Percentiles rank a stretch among this genome's conserved stretches.
These are phyloP conservation scores for Tricholoma sp. DNA, from an alignment of 768 basidiomycete species.

Conservation along the genomic window DNA sequence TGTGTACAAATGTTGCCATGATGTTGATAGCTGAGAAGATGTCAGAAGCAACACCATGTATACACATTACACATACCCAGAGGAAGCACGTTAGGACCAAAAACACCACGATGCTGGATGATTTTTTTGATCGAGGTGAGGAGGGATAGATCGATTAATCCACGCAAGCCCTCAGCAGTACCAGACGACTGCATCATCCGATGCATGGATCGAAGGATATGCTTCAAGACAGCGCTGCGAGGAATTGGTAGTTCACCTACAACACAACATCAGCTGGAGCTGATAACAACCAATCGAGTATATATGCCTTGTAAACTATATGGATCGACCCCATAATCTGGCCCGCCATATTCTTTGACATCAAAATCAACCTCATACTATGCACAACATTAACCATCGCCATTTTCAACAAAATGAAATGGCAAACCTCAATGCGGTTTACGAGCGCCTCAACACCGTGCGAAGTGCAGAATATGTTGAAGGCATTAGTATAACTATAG, in stretches of 20 bases:
- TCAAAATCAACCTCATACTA: slow-evolving; percentile 68
- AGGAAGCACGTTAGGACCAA: slow-evolving; percentile 84
- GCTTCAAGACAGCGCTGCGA: slow-evolving; percentile 80
- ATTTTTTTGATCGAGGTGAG: slow-evolving; percentile 85
- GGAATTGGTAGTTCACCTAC: slow-evolving; percentile 70
- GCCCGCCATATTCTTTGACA: slow-evolving; percentile 49
- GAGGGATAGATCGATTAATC: slow-evolving; percentile 87
- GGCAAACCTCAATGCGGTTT: slow-evolving; percentile 76
- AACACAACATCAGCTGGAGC: background rate
- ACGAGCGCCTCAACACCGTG: slow-evolving; percentile 85
- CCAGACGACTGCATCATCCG: slow-evolving; percentile 98
- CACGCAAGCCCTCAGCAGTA: slow-evolving; percentile 89
- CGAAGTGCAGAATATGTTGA: slow-evolving; percentile 79
- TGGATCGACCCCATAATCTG: slow-evolving; percentile 38
- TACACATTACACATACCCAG: slow-evolving; percentile 55
- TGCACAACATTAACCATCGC: slow-evolving; percentile 5
- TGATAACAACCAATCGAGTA: background rate
- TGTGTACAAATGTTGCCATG: slow-evolving; percentile 96
- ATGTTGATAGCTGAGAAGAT: slow-evolving; percentile 73
- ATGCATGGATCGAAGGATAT: slow-evolving; percentile 87
- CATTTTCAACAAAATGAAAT: slow-evolving; percentile 6
- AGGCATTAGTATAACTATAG: slow-evolving; percentile 84
- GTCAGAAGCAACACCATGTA: background rate
- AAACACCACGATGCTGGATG: slow-evolving; percentile 73
- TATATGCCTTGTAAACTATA: slow-evolving; percentile 49